phyloP scores from a whole-genome alignment of 1,284 basidiomycete genomes.

The Sporisorium exsertum region DNA sequence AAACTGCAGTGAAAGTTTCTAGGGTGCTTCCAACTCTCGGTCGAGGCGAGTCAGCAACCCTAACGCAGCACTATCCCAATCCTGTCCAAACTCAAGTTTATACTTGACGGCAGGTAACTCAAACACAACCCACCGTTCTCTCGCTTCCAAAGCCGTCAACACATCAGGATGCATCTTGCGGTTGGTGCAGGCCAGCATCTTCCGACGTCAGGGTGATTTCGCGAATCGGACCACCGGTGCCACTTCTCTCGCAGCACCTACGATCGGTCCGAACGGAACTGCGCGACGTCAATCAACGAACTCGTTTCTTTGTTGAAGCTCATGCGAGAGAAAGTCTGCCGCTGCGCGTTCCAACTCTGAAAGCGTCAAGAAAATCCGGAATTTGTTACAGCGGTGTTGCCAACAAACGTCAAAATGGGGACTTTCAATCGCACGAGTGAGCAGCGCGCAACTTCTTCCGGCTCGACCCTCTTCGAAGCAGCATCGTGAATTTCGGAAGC shows the following conservation, averaged over 20 bases:
- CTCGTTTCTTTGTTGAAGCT: conserved; percentile 12
- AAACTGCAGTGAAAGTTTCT: background rate
- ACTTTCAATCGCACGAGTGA: conserved; percentile 18
- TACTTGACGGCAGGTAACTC: background rate
- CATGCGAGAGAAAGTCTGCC: background rate
- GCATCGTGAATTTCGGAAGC: conserved; percentile 27
- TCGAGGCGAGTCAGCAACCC: background rate
- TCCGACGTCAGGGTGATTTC: background rate
- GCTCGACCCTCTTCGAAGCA: conserved; percentile 11
- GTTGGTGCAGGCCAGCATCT: background rate
- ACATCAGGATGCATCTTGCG: conserved; percentile 2
- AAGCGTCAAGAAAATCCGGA: background rate
- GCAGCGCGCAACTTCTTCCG: conserved; percentile 18
- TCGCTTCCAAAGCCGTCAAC: background rate
- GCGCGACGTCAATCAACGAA: background rate
- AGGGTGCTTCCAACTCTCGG: background rate
- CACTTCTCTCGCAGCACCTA: background rate
- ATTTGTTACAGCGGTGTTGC: background rate
- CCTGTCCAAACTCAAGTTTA: no score
- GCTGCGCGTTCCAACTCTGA: conserved; percentile 12
- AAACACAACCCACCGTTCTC: no score
- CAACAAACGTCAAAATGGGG: background rate
- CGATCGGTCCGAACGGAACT: background rate
- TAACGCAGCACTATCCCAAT: background rate
- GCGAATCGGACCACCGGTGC: background rate